Base-by-base conservation (phyloP, 2,329 filamentous ascomycete genomes). In the Pseudocercospora cruenta region DNA sequence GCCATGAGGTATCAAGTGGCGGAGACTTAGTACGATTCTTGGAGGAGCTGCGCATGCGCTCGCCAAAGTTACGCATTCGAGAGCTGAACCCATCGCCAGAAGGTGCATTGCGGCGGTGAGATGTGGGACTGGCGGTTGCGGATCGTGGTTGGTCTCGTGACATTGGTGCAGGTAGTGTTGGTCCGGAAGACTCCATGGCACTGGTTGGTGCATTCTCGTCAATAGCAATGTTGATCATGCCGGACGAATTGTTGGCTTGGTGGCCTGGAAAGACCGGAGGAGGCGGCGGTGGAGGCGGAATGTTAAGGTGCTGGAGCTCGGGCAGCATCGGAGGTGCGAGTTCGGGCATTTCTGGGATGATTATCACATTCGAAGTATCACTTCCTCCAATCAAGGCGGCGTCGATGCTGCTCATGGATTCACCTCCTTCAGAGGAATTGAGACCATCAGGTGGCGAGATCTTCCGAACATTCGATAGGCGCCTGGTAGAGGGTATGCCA, bases 271-370 rank as follows among this genome's bases (percentile, higher is more conserved):
- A 75, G 19, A 72, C 70, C 28, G 78, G 78, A n/a, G 77, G 77
- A 0, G 78, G 78, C 33, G 78, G 77, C 12, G 78, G 78, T 9
- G 78, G 75, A 0, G 85, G 85, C 10, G 85, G 85, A 9, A 77
- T 80, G 24, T 82, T 84, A 16, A 90, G 79, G 74, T 89, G 87
- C 72, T 88, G 86, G 9, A 90, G 81, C 72, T 90, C 86, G 6
- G 87, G 85, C 19, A 90, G 80, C 55, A 76, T 68, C 9, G 62
- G 60, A n/a, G 67, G 66, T 1, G 57, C 49, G 68, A 57, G 73
- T 16, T 71, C 71, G 26, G 53, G 53, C 28, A 58, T 58, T 73
- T 79, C 75, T 21, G 80, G 79, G 45, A 83, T 76, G 53, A 83
- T 75, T 36, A 84, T 79, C 58, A 83, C 75, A 4, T 82, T 76